phyloP scores from a whole-genome alignment of 768 basidiomycete genomes.

The Trametes elegans region DNA sequence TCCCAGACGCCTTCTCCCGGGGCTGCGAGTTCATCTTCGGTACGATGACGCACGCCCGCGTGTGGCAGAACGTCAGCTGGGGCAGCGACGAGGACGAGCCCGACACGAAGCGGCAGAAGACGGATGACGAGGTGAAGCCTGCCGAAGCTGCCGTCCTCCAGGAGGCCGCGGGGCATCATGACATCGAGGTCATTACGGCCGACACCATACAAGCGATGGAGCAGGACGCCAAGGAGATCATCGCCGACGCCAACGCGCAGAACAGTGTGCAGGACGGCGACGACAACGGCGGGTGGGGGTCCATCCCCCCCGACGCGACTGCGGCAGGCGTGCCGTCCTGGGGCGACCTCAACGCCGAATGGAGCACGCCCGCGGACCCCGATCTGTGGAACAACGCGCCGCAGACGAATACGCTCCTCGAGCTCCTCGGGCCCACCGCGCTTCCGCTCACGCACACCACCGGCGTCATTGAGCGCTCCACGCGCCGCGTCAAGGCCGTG shows the following conservation, averaged over 20 bases:
- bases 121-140: slow-evolving; percentile 13
- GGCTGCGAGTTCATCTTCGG: slow-evolving; percentile 54
- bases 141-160: slow-evolving; percentile 6
- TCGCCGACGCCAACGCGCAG: slow-evolving; percentile 19
- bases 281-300: background rate
- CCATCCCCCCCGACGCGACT: slow-evolving; percentile 5
- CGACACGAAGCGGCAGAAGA: slow-evolving; percentile 26
- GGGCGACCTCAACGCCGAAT: slow-evolving; percentile 12
- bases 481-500: slow-evolving; percentile 53
- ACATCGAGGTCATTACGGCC: slow-evolving; percentile 17
- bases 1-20: slow-evolving; percentile 50
- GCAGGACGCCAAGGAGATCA: slow-evolving; percentile 15
- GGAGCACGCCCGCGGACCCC: slow-evolving; percentile 8
- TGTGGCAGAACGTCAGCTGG: slow-evolving; percentile 13
- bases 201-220: slow-evolving; percentile 13
- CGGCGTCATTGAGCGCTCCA: slow-evolving; percentile 64
- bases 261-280: slow-evolving; percentile 7
- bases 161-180: slow-evolving; percentile 5
- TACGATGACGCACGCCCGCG: slow-evolving; percentile 6
- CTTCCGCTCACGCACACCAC: slow-evolving; percentile 62
- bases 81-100: slow-evolving; percentile 28
- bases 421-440: slow-evolving; percentile 52
- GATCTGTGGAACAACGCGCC: slow-evolving; percentile 18
- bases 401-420: slow-evolving; percentile 30
- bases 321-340: slow-evolving; percentile 13